Base-by-base conservation (phyloP, 2,329 filamentous ascomycete genomes). In the Nemania diffusa region DNA sequence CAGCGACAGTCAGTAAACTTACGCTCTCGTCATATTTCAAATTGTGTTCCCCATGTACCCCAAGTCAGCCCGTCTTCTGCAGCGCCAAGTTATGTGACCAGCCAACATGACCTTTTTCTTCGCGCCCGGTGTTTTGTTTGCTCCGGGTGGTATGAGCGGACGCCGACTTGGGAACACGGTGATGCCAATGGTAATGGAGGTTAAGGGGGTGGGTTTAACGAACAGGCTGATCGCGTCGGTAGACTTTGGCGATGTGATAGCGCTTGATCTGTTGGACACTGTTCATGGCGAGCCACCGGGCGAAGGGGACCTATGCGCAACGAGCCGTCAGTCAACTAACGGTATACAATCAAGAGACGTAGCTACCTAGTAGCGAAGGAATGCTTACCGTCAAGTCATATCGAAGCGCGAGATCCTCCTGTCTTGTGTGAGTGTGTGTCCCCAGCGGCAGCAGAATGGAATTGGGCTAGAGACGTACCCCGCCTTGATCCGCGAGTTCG, bases 191-290 rank as follows among this genome's bases (percentile, higher is more conserved):
- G 27, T n/a, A 27, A 17, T 27, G 17, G 29, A 26, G 17, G 8
- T 3, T 17, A 32, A n/a, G 40, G 51, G 15, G 17, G n/a, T 15
- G 46, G 44, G 58, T 15, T 57, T 42, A 42, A 70, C 68, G 59
- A 24, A 70, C 90, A 26, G 92, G 92, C 79, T 94, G 91, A 79
- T 94, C 92, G 78, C 91, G 83, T 69, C 92, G 85, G 81, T 93
- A 94, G 57, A 94, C 91, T 79, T 94, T 94, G 69, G 90, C 90
- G 70, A 93, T 91, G 80, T 93, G 90, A 78, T 92, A 93, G 73
- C 91, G 84, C 81, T 93, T 93, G 80, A 93, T 92, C 76, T 81
- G 87, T 76, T 89, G 87, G 56, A 92, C 82, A 64, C 84, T 80
- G 69, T 93, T 93, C 90, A 92, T 92, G 73, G 91, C 91, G 65